Evolutionary conservation across 2,329 filamentous ascomycete genomes (phyloP).

Genomic region (Bipolaris cookei): DNA sequence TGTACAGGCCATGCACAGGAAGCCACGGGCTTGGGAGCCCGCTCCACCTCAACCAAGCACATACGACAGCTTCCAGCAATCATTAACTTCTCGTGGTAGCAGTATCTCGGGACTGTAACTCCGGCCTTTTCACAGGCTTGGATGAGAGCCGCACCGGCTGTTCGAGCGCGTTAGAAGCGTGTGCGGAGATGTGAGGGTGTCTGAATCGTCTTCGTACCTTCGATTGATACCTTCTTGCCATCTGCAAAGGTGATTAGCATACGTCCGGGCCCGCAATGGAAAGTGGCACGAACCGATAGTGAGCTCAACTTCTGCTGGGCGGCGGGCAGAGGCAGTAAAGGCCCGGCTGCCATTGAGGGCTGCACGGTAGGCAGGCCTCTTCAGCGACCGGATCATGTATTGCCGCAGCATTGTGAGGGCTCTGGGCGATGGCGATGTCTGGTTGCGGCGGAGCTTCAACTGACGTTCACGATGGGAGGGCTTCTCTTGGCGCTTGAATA

Average conservation of each 20-base stretch:
- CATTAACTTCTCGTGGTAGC: constrained; percentile 99
- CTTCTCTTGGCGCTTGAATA: constrained; percentile 28
- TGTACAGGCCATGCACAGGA: constrained; percentile 99
- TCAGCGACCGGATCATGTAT: constrained; percentile 67
- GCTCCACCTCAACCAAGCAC: constrained; percentile 98
- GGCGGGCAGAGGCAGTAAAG: constrained; percentile 80
- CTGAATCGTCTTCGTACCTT: constrained; percentile 67
- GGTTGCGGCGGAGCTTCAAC: constrained; percentile 32
- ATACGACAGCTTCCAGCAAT: constrained; percentile 99
- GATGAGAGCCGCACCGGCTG: constrained; percentile 95
- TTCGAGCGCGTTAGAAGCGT: constrained; percentile 41
- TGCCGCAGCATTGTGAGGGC: constrained; percentile 65
- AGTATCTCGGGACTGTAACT: constrained; percentile 91
- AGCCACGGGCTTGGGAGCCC: constrained; percentile 93
- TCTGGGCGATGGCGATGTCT: constrained; percentile 39
- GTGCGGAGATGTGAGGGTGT: constrained; percentile 20
- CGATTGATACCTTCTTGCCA: constrained; percentile 97
- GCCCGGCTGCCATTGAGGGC: constrained; percentile 69
- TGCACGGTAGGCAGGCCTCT: constrained; percentile 61
- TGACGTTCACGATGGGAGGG: constrained; percentile 33
- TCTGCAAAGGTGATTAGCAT: constrained; percentile 63
- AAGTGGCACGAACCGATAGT: constrained; percentile 76
- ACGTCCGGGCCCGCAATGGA: constrained; percentile 21
- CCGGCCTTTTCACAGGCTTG: constrained; percentile 99
- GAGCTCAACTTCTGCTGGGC: constrained; percentile 92